Percentiles rank a stretch among this genome's conserved stretches.
phyloP scores from a whole-genome alignment of 257 asterid species.

The Gentiana macrophylla region DNA sequence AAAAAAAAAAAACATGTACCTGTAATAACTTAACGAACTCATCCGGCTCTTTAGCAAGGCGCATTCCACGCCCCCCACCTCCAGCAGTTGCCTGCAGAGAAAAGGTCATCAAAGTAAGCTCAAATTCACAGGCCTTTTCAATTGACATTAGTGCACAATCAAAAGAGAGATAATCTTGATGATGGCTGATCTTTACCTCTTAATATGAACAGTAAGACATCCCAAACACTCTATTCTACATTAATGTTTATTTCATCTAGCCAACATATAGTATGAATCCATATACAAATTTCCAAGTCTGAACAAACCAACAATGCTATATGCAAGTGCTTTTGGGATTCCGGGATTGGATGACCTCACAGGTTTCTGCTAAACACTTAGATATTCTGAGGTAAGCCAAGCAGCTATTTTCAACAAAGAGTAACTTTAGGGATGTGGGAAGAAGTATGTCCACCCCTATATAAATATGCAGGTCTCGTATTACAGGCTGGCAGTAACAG shows the following conservation, averaged over 20 bases:
- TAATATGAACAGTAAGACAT: background rate
- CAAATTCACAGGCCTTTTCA: background rate
- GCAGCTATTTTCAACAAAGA: no score
- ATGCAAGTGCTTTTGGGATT: no score
- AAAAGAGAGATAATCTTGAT: background rate
- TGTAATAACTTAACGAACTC: conserved; percentile 95
- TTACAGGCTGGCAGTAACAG: no score
- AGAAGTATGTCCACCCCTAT: no score
- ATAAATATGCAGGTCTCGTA: no score
- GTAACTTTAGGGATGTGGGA: no score
- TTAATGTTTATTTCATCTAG: background rate
- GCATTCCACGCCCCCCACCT: conserved; percentile 99
- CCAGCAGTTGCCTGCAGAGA: conserved; percentile 92
- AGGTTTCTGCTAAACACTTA: no score
- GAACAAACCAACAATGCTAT: no score
- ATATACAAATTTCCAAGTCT: no score
- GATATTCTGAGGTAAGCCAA: no score
- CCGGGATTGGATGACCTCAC: no score
- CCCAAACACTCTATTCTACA: background rate
- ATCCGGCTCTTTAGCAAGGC: conserved; percentile 85
- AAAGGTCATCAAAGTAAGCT: conserved; percentile 12
- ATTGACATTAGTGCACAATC: background rate
- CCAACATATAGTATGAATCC: background rate
- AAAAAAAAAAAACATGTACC: conserved; percentile 29
- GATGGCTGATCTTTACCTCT: background rate